Percentiles rank a stretch among this genome's conserved stretches.
These are phyloP conservation scores for Starmerella khaoyaiensis DNA, from an alignment of 805 yeast genomes.

Conservation along the genomic window DNA sequence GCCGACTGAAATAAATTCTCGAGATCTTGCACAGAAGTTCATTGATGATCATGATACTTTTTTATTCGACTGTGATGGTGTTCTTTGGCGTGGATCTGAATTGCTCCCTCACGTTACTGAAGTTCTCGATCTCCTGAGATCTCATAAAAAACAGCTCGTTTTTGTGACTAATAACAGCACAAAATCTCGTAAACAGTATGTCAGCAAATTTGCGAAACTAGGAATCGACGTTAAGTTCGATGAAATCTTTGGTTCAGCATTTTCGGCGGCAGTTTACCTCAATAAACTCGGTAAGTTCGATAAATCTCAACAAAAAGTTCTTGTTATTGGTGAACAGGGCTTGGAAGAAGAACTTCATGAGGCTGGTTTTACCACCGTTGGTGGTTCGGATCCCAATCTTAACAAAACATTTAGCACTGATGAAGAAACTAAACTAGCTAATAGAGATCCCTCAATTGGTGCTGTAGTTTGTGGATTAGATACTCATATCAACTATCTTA, in stretches of 20 bases:
- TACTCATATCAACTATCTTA: constrained; percentile 61
- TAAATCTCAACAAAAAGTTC: constrained; percentile 54
- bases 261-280: constrained; percentile 79
- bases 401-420: constrained; percentile 41
- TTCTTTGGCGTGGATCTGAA: constrained; percentile 81
- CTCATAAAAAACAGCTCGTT: constrained; percentile 49
- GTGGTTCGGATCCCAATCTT: constrained; percentile 66
- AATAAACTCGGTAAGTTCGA: constrained; percentile 63
- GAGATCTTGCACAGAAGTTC: constrained; percentile 31
- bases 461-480: constrained; percentile 87
- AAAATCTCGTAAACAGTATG: constrained; percentile 68
- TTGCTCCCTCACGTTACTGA: constrained; percentile 68
- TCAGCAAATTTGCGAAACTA: constrained; percentile 57
- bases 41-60: constrained; percentile 67
- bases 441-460: constrained; percentile 58
- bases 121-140: constrained; percentile 49
- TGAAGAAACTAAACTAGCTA: constrained; percentile 29
- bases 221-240: constrained; percentile 35
- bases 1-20: constrained; percentile 20
- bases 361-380: constrained; percentile 62
- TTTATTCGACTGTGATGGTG: constrained; percentile 95
- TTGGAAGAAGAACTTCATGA: constrained; percentile 64
- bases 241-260: constrained; percentile 84
- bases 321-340: constrained; percentile 85
- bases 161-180: constrained; percentile 96